Conservation (phyloP, 805 yeast species). For the Saitoella complicata region DNA sequence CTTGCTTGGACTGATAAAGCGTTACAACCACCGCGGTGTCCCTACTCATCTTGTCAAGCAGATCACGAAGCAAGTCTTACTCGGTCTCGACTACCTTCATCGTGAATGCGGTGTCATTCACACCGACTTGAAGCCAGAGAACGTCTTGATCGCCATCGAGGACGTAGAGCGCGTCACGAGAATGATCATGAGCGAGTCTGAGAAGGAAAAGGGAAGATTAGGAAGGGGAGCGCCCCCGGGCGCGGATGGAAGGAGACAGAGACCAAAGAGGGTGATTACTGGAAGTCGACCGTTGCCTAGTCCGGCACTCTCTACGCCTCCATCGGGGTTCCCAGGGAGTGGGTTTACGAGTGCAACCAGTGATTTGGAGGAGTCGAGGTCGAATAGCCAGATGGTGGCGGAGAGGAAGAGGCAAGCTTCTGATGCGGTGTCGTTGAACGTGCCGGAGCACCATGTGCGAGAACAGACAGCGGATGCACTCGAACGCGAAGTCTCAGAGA, state of each 20-base stretch:
- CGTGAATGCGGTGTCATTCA: constrained; percentile 60
- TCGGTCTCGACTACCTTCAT: constrained; percentile 58
- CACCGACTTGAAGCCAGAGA: constrained; percentile 61
- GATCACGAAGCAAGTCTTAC: constrained; percentile 59
- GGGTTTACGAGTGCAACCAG: too few relatives aligned
- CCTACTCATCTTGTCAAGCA: constrained; percentile 64
- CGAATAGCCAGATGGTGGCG: too few relatives aligned
- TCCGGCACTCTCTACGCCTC: too few relatives aligned
- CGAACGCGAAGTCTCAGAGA: too few relatives aligned
- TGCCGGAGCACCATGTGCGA: too few relatives aligned
- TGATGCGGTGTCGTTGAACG: too few relatives aligned
- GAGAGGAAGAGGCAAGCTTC: too few relatives aligned
- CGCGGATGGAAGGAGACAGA: constrained; percentile 30
- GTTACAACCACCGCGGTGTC: constrained; percentile 64
- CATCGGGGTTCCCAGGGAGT: too few relatives aligned
- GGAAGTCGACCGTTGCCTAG: constrained; percentile 82
- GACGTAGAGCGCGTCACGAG: constrained; percentile 57
- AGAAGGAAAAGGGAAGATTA: constrained; percentile 7
- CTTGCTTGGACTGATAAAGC: constrained; percentile 62
- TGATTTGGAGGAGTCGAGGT: too few relatives aligned
- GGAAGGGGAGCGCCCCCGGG: constrained; percentile 5
- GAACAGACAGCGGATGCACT: too few relatives aligned
- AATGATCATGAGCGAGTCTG: constrained; percentile 17
- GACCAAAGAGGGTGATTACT: constrained; percentile 63
- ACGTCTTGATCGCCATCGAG: constrained; percentile 63